Percentiles rank a stretch among this genome's conserved stretches.
Conservation (phyloP, 2,329 filamentous ascomycete species). For the Penicillium paneum region DNA sequence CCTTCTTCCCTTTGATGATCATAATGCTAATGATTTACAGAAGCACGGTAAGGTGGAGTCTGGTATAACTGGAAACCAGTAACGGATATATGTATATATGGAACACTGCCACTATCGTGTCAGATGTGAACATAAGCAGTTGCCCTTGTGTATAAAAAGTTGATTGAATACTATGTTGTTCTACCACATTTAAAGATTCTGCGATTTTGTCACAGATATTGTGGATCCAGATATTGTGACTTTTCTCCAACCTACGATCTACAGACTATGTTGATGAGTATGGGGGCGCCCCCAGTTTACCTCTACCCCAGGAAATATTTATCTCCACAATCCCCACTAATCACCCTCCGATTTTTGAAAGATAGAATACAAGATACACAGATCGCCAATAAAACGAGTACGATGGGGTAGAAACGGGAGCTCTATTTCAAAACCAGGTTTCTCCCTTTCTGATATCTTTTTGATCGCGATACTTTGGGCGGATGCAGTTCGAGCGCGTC, state of each 20-base stretch:
- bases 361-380: too few species aligned
- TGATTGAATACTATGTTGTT: not conserved
- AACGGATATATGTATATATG: not conserved
- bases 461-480: too few species aligned
- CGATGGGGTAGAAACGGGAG: too few species aligned
- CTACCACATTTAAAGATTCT: not conserved
- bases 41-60: slow-evolving; percentile 18
- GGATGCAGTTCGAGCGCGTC: not conserved
- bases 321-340: not conserved
- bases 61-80: slow-evolving; percentile 9
- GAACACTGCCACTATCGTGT: not conserved
- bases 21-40: slow-evolving; percentile 6
- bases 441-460: not conserved
- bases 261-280: not conserved
- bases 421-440: not conserved
- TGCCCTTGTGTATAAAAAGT: not conserved
- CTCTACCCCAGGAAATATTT: not conserved
- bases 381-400: not conserved
- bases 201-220: not conserved
- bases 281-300: not conserved
- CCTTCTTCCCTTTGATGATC: not conserved
- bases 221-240: not conserved
- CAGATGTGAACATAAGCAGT: not conserved
- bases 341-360: too few species aligned
- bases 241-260: not conserved